These are phyloP conservation scores for Cystobasidium pallidum DNA, from an alignment of 1,284 basidiomycete genomes.

Conservation along the genomic window DNA sequence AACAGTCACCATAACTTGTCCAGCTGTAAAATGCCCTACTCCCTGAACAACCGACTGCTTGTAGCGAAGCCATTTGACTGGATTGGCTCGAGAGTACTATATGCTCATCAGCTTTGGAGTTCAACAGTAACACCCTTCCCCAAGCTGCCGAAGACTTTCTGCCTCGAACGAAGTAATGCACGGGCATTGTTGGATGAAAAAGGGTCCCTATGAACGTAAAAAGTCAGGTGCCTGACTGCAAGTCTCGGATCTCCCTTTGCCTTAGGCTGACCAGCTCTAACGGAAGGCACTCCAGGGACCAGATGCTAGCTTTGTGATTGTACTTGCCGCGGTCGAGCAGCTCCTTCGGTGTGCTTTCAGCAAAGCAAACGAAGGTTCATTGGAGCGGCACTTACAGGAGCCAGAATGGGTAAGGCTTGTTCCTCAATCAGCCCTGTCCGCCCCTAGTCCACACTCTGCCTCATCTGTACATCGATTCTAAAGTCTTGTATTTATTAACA, in stretches of 20 bases:
- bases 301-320: slow-evolving; percentile 8
- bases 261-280: not conserved
- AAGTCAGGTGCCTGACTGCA: not conserved
- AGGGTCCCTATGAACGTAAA: not conserved
- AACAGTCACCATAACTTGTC: no score
- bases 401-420: not conserved
- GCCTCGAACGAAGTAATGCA: slow-evolving; percentile 1
- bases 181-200: slow-evolving; percentile 1
- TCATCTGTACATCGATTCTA: not conserved
- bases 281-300: not conserved
- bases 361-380: not conserved
- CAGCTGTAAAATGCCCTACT: no score
- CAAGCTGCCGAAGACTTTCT: slow-evolving; percentile 5
- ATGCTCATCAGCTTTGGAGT: not conserved
- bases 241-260: not conserved
- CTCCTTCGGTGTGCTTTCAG: not conserved
- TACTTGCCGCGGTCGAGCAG: slow-evolving; percentile 8
- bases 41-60: no score
- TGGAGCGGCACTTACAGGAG: slow-evolving; percentile 4
- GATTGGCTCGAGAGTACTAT: no score
- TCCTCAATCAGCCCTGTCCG: not conserved
- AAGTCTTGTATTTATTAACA: no score
- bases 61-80: no score
- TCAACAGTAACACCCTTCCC: not conserved
- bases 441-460: not conserved